Conservation (phyloP, 2,329 filamentous ascomycete genomes). For the Xylaria sp. region DNA sequence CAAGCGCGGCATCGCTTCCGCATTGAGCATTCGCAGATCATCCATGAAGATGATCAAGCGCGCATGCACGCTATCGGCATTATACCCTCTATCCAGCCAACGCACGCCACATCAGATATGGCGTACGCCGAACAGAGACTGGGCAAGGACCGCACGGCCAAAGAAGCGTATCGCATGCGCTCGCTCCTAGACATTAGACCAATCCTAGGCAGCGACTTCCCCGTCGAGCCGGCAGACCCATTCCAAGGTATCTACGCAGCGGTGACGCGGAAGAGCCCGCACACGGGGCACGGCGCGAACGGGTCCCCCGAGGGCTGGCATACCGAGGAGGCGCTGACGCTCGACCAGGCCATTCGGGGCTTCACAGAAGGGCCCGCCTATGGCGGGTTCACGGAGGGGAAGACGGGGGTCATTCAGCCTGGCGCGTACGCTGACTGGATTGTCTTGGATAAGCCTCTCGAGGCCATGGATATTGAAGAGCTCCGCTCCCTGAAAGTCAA, state of each 20-base stretch:
- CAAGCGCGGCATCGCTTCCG: conserved; percentile 69
- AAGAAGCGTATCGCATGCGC: conserved; percentile 74
- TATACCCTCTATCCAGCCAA: conserved; percentile 76
- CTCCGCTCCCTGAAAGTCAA: conserved; percentile 66
- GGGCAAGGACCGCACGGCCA: conserved; percentile 62
- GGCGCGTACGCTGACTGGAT: conserved; percentile 77
- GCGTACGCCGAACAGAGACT: conserved; percentile 71
- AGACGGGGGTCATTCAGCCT: conserved; percentile 67
- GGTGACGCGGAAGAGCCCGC: conserved; percentile 68
- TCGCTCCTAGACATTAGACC: conserved; percentile 65
- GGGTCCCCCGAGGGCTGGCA: conserved; percentile 67
- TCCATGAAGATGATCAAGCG: conserved; percentile 71
- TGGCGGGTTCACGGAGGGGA: conserved; percentile 68
- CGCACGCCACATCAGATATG: conserved; percentile 78
- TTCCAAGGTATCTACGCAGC: conserved; percentile 77
- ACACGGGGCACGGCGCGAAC: conserved; percentile 62
- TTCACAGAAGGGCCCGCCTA: conserved; percentile 71
- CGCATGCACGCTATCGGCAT: conserved; percentile 69
- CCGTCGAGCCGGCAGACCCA: conserved; percentile 75
- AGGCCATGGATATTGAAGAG: conserved; percentile 61
- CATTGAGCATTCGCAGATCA: conserved; percentile 78
- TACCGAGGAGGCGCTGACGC: conserved; percentile 65
- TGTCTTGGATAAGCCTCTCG: conserved; percentile 70
- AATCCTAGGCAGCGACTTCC: conserved; percentile 76
- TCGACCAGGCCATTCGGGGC: conserved; percentile 69